These are phyloP conservation scores for Exophiala lecanii-corni DNA, from an alignment of 2,329 filamentous ascomycete species.

Conservation along the genomic window DNA sequence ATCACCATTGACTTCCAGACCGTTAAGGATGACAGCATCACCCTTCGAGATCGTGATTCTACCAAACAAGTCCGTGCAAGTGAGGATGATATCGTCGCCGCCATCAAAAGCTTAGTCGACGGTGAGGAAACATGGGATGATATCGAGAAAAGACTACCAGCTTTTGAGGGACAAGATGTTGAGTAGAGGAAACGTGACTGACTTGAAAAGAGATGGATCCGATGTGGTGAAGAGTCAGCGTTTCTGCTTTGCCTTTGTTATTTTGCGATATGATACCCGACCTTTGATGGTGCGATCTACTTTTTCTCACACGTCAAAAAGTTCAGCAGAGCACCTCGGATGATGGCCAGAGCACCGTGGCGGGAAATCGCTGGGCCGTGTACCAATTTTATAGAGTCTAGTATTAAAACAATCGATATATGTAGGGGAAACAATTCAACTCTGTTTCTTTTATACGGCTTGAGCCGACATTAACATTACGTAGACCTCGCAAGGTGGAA, in stretches of 20 bases:
- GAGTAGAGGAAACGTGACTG: slow-evolving; percentile 33
- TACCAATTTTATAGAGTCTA: slow-evolving; percentile 12
- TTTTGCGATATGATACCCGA: slow-evolving; percentile 13
- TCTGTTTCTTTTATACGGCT: no score
- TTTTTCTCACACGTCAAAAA: slow-evolving; percentile 8
- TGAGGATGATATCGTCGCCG: slow-evolving; percentile 72
- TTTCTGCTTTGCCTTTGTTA: slow-evolving; percentile 8
- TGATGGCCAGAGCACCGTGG: slow-evolving; percentile 25
- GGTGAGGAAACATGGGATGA: slow-evolving; percentile 65
- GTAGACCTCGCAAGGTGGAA: no score
- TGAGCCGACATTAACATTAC: no score
- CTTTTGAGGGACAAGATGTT: slow-evolving; percentile 71
- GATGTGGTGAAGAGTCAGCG: slow-evolving; percentile 1
- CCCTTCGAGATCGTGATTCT: slow-evolving; percentile 82
- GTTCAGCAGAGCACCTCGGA: slow-evolving; percentile 19
- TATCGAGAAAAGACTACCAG: slow-evolving; percentile 71
- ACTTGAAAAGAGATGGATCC: neutral
- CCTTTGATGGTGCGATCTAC: slow-evolving; percentile 23
- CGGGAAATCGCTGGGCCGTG: slow-evolving; percentile 25
- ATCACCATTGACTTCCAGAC: slow-evolving; percentile 97
- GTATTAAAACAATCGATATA: slow-evolving; percentile 5
- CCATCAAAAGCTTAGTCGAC: slow-evolving; percentile 61
- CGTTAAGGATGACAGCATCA: slow-evolving; percentile 78
- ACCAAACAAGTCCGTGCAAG: slow-evolving; percentile 85
- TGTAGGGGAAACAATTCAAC: no score